Conservation (phyloP, 164 flowering plant genomes). For the Dillenia turbinata region DNA sequence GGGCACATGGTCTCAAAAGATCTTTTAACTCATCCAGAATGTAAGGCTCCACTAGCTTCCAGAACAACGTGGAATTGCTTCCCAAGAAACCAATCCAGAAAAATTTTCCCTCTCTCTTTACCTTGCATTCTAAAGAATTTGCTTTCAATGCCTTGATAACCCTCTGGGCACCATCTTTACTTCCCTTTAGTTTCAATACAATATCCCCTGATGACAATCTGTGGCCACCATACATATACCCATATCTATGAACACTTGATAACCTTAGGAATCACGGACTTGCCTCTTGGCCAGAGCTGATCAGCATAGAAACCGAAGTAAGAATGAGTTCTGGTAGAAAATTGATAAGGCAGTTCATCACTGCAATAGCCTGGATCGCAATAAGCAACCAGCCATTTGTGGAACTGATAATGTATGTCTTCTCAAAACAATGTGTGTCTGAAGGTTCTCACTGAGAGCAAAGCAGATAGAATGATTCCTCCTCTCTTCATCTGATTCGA, state of each 20-base stretch:
- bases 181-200: slow-evolving; percentile 65
- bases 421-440: slow-evolving; percentile 45
- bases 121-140: slow-evolving; percentile 63
- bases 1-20: slow-evolving; percentile 25
- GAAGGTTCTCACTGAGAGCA: slow-evolving; percentile 48
- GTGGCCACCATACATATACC: slow-evolving; percentile 91
- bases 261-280: slow-evolving; percentile 59
- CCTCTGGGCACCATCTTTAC: slow-evolving; percentile 50
- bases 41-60: slow-evolving; percentile 77
- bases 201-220: slow-evolving; percentile 75
- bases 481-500: slow-evolving; percentile 55
- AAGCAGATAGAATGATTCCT: slow-evolving; percentile 52
- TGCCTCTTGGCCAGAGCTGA: slow-evolving; percentile 67
- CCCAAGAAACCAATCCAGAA: slow-evolving; percentile 89
- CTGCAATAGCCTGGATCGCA: slow-evolving; percentile 21
- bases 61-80: slow-evolving; percentile 53
- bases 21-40: slow-evolving; percentile 52
- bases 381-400: slow-evolving; percentile 66
- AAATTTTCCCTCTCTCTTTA: slow-evolving; percentile 62
- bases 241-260: slow-evolving; percentile 87
- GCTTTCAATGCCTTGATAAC: slow-evolving; percentile 51
- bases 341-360: slow-evolving; percentile 50
- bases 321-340: slow-evolving; percentile 52
- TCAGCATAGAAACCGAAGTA: slow-evolving; percentile 81
- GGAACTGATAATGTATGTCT: slow-evolving; percentile 51